Evolutionary conservation across 257 asterid genomes (phyloP).

Genomic region (Nicotiana paniculata): DNA sequence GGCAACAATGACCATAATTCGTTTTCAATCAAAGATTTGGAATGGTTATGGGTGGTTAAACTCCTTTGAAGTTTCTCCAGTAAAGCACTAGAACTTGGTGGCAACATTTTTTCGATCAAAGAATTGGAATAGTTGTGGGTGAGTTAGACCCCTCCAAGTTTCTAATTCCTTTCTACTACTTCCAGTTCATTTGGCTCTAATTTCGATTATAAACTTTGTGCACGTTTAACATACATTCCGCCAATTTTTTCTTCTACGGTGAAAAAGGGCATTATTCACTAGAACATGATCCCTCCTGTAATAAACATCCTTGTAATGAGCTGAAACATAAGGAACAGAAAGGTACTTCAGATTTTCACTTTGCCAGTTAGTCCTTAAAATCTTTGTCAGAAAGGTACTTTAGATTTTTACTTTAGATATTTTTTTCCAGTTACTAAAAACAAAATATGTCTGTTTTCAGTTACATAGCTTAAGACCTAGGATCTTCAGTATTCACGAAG

Average conservation of each 20-base stretch:
- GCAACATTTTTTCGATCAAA: background rate
- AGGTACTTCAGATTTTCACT: background rate
- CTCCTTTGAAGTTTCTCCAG: background rate
- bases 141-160: background rate
- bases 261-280: background rate
- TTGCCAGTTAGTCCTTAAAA: background rate
- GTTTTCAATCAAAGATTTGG: background rate
- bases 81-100: no score
- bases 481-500: background rate
- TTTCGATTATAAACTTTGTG: background rate
- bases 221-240: background rate
- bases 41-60: background rate
- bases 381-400: background rate
- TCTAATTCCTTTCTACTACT: background rate
- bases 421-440: background rate
- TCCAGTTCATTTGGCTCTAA: background rate
- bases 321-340: no score
- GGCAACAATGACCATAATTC: background rate
- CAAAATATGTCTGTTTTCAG: background rate
- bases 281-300: background rate
- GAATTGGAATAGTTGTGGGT: background rate
- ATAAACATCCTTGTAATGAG: no score
- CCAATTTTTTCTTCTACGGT: background rate
- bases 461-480: background rate
- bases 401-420: background rate